These are phyloP conservation scores for Colletotrichum gloeosporioides DNA, from an alignment of 2,329 filamentous ascomycete species.

Conservation along the genomic window DNA sequence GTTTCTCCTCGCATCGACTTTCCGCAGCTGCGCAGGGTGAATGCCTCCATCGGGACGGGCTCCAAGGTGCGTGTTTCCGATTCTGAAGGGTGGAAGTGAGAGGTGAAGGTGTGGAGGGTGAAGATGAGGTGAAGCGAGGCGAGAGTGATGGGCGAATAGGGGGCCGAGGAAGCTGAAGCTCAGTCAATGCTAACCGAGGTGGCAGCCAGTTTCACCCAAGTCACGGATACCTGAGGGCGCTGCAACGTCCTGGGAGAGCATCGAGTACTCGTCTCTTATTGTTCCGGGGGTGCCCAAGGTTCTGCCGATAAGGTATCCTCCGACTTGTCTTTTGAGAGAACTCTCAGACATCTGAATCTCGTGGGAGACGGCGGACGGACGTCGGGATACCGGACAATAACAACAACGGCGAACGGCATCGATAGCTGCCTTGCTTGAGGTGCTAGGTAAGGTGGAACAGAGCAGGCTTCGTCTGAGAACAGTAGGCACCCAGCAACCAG, in stretches of 20 bases:
- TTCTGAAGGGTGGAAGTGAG: neutral
- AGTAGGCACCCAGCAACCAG: neutral
- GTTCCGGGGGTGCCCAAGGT: neutral
- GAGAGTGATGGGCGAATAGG: neutral
- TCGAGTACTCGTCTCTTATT: neutral
- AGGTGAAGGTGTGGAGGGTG: neutral
- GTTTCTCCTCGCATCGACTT: slow-evolving; percentile 11
- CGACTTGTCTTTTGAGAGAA: neutral
- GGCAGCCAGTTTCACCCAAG: slow-evolving; percentile 11
- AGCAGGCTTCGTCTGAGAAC: neutral
- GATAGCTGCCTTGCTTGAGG: neutral
- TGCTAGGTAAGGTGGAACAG: neutral
- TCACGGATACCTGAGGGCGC: neutral
- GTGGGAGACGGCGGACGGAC: neutral
- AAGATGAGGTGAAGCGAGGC: slow-evolving; percentile 6
- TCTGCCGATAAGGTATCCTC: neutral
- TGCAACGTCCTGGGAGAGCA: neutral
- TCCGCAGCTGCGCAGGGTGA: neutral
- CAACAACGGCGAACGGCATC: neutral
- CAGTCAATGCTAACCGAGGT: neutral
- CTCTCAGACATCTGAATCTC: neutral
- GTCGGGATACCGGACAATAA: neutral
- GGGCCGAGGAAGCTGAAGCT: slow-evolving; percentile 4
- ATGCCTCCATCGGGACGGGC: neutral
- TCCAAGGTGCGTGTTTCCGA: slow-evolving; percentile 6